Evolutionary conservation across 345 rosid genomes (phyloP).

Genomic region (Abelmoschus esculentus): DNA sequence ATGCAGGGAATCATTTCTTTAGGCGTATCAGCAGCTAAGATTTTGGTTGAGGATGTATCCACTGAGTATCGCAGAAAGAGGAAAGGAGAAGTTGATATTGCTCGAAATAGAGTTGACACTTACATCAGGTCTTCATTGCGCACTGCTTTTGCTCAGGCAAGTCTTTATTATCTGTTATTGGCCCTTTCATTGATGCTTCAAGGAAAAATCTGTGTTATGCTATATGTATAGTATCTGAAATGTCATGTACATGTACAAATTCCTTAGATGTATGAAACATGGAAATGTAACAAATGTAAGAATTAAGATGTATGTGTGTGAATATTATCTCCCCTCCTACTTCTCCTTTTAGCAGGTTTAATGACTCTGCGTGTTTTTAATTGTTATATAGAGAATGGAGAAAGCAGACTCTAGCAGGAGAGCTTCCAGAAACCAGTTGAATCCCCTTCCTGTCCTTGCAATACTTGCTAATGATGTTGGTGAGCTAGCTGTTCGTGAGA

Average conservation of each 20-base stretch:
- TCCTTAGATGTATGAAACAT: background rate
- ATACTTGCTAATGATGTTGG: conserved; percentile 94
- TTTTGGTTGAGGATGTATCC: conserved; percentile 90
- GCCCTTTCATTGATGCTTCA: background rate
- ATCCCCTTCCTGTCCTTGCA: conserved; percentile 82
- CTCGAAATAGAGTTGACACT: conserved; percentile 75
- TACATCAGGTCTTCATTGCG: conserved; percentile 94
- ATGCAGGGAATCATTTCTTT: conserved; percentile 84
- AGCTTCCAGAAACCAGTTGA: conserved; percentile 68
- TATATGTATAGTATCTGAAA: background rate
- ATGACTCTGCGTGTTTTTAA: conserved; percentile 8
- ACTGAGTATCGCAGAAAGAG: conserved; percentile 85
- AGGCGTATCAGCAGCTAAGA: conserved; percentile 83
- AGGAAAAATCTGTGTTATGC: background rate
- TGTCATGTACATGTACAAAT: conserved; percentile 8
- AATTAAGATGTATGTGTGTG: background rate
- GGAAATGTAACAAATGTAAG: background rate
- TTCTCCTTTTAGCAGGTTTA: background rate
- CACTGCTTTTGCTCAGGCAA: conserved; percentile 98
- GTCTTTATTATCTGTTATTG: conserved; percentile 19
- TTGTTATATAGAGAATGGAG: conserved; percentile 72
- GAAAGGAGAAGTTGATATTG: conserved; percentile 77
- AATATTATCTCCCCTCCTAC: background rate
- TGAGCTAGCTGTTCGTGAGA: conserved; percentile 77
- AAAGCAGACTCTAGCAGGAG: conserved; percentile 93